Base-by-base conservation (phyloP, 108 stramenopile genomes). In the Ochromonas danica region DNA sequence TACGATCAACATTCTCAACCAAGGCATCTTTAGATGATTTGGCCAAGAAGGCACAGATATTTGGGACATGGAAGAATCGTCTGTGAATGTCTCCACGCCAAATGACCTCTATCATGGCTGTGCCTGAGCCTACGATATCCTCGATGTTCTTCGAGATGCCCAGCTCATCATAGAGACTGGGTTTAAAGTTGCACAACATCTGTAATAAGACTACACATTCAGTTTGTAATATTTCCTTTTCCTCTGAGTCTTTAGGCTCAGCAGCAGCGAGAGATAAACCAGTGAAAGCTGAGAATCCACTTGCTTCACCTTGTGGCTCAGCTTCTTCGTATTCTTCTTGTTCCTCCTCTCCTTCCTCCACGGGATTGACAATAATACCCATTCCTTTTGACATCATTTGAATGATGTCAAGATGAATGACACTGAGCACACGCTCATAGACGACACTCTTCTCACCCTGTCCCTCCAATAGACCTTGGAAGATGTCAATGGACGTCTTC, bases 1-100 rank as follows among this genome's bases (percentile, higher is more conserved):
- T 39, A 10, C 82, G 43, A 40, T 81, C 61, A 0, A 86, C 79
- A 42, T 77, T 62, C 42, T 81, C 65, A 31, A 86, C 71, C n/a
- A 86, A 60, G 6, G 60, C 33, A 3, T 72, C 42, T 60, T 82
- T 82, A 0, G 82, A 63, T 39, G 85, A 78, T 35, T 83, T 78
- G 22, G 85, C 67, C 22, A 86, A 61, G 61, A 71, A 61, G 39
- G 70, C 39, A 43, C 79, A 80, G 31, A 80, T 57, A 17, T 57
- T 45, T 36, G 85, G 85, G n/a, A 80, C 71, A 39, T 81, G 85
- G 77, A 82, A 86, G 61, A 86, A 86, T 27, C 78, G 28, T 40
- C 85, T 78, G 39, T 83, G 82, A 14, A 86, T 0, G 28, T 45
- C 39, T 25, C 79, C 71, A 27, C 77, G 65, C 82, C 82, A 86